Percentiles rank a stretch among this genome's conserved stretches.
Evolutionary conservation across 106 monocot species (phyloP).

Genomic region (Dendrobium catenatum): DNA sequence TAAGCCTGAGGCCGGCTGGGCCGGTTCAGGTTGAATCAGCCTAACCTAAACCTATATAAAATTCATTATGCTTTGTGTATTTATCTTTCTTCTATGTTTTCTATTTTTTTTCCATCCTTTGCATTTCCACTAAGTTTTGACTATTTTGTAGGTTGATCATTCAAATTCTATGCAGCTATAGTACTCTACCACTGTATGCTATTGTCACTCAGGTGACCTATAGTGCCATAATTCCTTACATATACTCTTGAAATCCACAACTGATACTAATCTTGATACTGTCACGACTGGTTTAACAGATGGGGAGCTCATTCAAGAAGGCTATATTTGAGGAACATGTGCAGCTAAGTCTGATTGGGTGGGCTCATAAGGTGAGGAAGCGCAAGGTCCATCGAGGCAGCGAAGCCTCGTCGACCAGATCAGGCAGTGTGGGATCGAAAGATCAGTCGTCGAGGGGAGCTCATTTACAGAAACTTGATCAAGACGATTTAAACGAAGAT

Average conservation of each 20-base stretch:
- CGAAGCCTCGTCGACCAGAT: background rate
- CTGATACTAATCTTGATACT: background rate
- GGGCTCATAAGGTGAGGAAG: conserved; percentile 52
- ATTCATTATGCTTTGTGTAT: no score
- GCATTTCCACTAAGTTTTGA: no score
- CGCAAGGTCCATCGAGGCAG: conserved; percentile 14
- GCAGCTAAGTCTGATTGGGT: conserved; percentile 46
- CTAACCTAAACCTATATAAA: no score
- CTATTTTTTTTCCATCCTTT: no score
- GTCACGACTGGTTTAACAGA: conserved; percentile 19
- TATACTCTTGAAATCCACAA: background rate
- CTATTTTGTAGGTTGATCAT: conserved; percentile 23
- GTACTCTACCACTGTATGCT: conserved; percentile 53
- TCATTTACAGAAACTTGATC: conserved; percentile 6
- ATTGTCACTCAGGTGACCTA: conserved; percentile 46
- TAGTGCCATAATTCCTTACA: background rate
- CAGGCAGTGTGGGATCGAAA: background rate
- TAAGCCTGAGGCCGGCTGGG: no score
- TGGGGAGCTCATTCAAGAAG: conserved; percentile 70
- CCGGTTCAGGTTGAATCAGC: no score
- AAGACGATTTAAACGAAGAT: background rate
- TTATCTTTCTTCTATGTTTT: no score
- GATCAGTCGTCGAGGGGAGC: background rate
- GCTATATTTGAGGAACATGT: conserved; percentile 66
- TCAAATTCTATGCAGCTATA: conserved; percentile 56